Evolutionary conservation across 257 asterid genomes (phyloP), one percentile per base, ranked within the genome.

Genomic region (Osmanthus fragrans): DNA sequence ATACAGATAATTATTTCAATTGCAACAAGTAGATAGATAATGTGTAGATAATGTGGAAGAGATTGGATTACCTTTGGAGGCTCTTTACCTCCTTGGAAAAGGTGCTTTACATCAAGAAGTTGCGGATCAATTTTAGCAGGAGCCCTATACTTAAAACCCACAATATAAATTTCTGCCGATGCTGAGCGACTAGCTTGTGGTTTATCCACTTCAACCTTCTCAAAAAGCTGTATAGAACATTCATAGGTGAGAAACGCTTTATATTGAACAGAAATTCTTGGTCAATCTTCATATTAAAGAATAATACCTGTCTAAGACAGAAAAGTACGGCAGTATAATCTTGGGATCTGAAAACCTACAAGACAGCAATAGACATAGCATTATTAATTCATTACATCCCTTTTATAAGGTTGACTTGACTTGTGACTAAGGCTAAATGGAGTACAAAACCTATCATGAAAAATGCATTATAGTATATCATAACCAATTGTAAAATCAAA

Each of bases 121-220:
- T 95, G 92, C 23, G 97, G 98, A 84, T 96, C 98, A 73, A 96
- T 96, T 96, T 96, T 96, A 2, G 94, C 90, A 73, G 98, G 98
- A 36, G 97, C 99, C 85, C 89, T 96, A 34, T 96, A 96, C 78
- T 87, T 96, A 6, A 90, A 81, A 18, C 94, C 96, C 6, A 92
- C 6, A 36, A 96, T 77, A 85, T 92, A 96, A 82, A 93, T 96
- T 80, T 93, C 99, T 19, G 99, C 97, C 25, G 96, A 96, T 51
- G 98, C 74, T 25, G 96, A 88, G 36, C 97, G 76, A 88, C 98
- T 93, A 33, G 98, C 99, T 71, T 77, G 84, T 29, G 99, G 98
- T 75, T 96, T 96, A 77, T 96, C 96, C 76, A 96, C 98, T 80
- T 93, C 99, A 79, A 96, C 98, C 87, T 90, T 93, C 81, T 92